phyloP scores from a whole-genome alignment of 2,329 filamentous ascomycete species.

The Colletotrichum truncatum region DNA sequence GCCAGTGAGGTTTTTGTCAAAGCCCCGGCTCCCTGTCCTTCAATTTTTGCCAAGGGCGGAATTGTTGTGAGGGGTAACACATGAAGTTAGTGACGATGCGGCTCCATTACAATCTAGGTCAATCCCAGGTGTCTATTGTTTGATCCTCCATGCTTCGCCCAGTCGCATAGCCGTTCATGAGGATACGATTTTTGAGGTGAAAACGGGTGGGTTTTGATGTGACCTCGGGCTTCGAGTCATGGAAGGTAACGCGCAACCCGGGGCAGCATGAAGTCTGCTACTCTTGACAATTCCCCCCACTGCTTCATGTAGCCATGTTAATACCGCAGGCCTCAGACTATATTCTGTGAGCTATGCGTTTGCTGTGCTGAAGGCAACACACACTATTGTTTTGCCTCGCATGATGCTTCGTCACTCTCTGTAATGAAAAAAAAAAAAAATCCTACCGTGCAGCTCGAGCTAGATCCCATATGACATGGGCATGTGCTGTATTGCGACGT shows the following conservation, averaged over 20 bases:
- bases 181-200: background rate
- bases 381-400: background rate
- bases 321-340: background rate
- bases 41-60: background rate
- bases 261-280: conserved; percentile 2
- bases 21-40: conserved; percentile 5
- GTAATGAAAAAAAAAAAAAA: background rate
- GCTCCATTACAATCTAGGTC: conserved; percentile 9
- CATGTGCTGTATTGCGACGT: background rate
- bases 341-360: background rate
- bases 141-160: conserved; percentile 25
- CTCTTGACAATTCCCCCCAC: conserved; percentile 8
- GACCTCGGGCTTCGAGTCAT: conserved; percentile 19
- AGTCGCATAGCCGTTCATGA: background rate
- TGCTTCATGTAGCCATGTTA: conserved; percentile 3
- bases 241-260: background rate
- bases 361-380: background rate
- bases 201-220: background rate
- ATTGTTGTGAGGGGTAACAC: background rate
- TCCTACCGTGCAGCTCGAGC: too few species aligned
- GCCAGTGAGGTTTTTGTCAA: background rate
- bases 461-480: background rate
- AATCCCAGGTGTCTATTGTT: conserved; percentile 18
- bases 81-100: conserved; percentile 11
- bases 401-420: background rate